Percentiles rank a stretch among this genome's conserved stretches.
Conservation (phyloP, 257 asterid species). For the Nicotiana otophora region DNA sequence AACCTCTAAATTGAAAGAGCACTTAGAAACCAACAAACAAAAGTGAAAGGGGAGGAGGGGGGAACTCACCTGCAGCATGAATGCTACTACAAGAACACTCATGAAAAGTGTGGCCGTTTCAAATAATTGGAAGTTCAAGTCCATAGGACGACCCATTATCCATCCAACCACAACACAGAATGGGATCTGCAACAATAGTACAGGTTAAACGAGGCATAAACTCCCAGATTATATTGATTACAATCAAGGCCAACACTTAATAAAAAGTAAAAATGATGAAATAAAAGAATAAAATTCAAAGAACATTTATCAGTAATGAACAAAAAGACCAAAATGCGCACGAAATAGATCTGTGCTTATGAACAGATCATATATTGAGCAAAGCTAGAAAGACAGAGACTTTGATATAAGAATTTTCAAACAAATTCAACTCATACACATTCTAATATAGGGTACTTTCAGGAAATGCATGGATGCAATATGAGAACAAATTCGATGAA, state of each 20-base stretch:
- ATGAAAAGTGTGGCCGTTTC: conserved; percentile 74
- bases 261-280: neutral
- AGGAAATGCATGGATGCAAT: neutral
- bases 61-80: conserved; percentile 61
- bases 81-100: conserved; percentile 76
- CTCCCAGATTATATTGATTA: neutral
- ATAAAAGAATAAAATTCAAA: neutral
- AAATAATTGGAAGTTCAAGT: conserved; percentile 68
- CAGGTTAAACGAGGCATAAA: neutral
- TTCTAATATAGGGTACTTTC: neutral
- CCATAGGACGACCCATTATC: conserved; percentile 70
- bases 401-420: neutral
- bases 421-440: neutral
- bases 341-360: neutral
- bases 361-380: neutral
- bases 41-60: neutral
- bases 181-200: conserved; percentile 44
- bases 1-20: neutral
- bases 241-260: neutral
- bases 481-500: neutral
- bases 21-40: neutral
- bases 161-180: conserved; percentile 74
- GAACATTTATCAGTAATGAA: neutral
- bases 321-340: neutral
- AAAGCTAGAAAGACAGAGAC: neutral